Conservation (phyloP, 78 protist species). For the Parvularia atlantis region DNA sequence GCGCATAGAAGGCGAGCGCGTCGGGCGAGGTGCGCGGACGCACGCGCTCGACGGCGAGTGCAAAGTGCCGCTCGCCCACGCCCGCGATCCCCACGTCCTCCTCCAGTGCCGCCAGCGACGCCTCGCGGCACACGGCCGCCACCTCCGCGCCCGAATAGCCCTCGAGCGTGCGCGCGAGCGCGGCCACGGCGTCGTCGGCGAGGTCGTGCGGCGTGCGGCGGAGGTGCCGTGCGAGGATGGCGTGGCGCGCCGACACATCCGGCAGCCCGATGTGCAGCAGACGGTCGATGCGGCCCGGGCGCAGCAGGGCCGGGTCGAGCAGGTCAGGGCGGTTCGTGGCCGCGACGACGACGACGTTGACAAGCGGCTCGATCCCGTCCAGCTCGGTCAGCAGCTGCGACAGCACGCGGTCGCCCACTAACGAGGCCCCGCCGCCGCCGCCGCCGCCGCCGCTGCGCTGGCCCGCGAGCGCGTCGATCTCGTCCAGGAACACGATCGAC, state of each 20-base stretch:
- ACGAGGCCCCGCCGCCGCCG: slow-evolving; percentile 21
- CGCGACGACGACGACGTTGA: slow-evolving; percentile 71
- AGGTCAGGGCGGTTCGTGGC: slow-evolving; percentile 93
- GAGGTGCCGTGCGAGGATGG: slow-evolving; percentile 39
- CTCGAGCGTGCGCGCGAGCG: slow-evolving; percentile 1
- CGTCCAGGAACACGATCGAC: slow-evolving; percentile 63
- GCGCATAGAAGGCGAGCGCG: too few relatives aligned
- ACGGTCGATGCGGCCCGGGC: slow-evolving; percentile 89
- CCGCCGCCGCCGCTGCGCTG: slow-evolving; percentile 55
- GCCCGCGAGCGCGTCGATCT: slow-evolving; percentile 52
- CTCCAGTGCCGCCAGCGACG: slow-evolving; percentile 60
- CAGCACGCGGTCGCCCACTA: slow-evolving; percentile 69
- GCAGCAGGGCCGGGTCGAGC: slow-evolving; percentile 82
- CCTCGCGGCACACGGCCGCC: slow-evolving; percentile 81
- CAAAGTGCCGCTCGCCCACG: too few relatives aligned
- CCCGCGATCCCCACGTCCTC: slow-evolving; percentile 11
- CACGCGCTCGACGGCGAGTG: too few relatives aligned
- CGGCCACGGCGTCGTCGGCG: background rate
- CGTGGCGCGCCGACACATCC: slow-evolving; percentile 40
- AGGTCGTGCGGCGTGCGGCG: slow-evolving; percentile 8
- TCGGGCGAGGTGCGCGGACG: too few relatives aligned
- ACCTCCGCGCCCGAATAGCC: slow-evolving; percentile 91
- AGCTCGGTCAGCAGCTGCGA: slow-evolving; percentile 82
- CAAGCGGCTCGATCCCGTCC: slow-evolving; percentile 78
- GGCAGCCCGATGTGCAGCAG: slow-evolving; percentile 71